Evolutionary conservation across 768 basidiomycete species (phyloP).

Genomic region (Cytidiella melzeri): DNA sequence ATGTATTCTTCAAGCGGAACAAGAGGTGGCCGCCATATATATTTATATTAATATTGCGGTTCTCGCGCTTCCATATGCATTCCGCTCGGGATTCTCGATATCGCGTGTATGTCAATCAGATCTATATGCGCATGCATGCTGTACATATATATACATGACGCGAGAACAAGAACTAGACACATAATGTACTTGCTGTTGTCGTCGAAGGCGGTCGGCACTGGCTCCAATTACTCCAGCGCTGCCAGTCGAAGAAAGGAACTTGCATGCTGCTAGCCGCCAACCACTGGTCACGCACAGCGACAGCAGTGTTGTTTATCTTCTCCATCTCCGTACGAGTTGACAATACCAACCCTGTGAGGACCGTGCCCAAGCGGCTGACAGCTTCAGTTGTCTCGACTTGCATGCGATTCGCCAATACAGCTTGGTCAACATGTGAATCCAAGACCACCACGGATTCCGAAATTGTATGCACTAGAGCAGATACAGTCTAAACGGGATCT

Average conservation of each 20-base stretch:
- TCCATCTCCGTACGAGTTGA: constrained; percentile 38
- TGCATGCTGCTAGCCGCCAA: background rate
- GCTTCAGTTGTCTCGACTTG: constrained; percentile 34
- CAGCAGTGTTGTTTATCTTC: constrained; percentile 41
- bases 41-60: no score
- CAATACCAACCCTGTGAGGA: constrained; percentile 32
- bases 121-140: no score
- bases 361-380: constrained; percentile 29
- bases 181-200: no score
- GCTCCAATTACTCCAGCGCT: constrained; percentile 11
- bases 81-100: no score
- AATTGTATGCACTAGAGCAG: background rate
- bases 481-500: background rate
- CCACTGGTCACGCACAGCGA: constrained; percentile 28
- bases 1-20: no score
- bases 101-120: no score
- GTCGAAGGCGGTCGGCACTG: constrained; percentile 2
- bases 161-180: no score
- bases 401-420: constrained; percentile 26
- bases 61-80: no score
- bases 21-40: no score
- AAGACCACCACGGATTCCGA: constrained; percentile 24
- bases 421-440: constrained; percentile 25
- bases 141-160: no score
- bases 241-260: background rate